Conservation (phyloP, 2,329 filamentous ascomycete species). For the Nigrograna mackinnonii region DNA sequence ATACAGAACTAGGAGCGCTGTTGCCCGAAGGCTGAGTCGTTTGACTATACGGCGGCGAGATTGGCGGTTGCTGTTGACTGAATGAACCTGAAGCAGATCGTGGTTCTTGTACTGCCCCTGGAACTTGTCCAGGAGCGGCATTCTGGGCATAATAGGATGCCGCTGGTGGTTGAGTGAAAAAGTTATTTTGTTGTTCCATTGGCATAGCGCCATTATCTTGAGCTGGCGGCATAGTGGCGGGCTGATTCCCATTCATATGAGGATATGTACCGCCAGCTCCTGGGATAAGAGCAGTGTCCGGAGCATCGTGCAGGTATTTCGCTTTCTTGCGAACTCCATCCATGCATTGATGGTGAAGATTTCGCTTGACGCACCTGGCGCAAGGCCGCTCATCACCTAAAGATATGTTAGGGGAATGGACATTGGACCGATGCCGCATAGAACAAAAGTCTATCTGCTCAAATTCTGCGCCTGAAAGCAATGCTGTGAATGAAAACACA, state of each 20-base stretch:
- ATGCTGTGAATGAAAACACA: background rate
- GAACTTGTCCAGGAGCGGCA: constrained; percentile 43
- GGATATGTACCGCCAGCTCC: constrained; percentile 75
- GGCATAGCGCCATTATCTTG: constrained; percentile 27
- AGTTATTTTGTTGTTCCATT: constrained; percentile 39
- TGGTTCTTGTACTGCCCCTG: constrained; percentile 46
- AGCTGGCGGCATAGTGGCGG: constrained; percentile 33
- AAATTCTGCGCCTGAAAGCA: no score
- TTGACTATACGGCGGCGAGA: constrained; percentile 73
- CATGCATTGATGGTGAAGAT: constrained; percentile 87
- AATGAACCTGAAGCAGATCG: constrained; percentile 55
- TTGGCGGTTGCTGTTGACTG: constrained; percentile 70
- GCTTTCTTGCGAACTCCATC: constrained; percentile 98
- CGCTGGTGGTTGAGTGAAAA: constrained; percentile 46
- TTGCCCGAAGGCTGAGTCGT: constrained; percentile 48
- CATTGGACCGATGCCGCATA: no score
- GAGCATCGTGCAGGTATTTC: constrained; percentile 97
- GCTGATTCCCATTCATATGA: constrained; percentile 52
- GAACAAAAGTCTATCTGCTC: no score
- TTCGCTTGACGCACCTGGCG: constrained; percentile 89
- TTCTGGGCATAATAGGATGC: constrained; percentile 45
- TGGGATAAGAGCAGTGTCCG: constrained; percentile 85
- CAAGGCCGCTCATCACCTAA: constrained; percentile 98
- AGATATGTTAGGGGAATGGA: no score
- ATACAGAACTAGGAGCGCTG: constrained; percentile 52